Evolutionary conservation across 345 rosid species (phyloP).

Genomic region (Ceriops tagal): DNA sequence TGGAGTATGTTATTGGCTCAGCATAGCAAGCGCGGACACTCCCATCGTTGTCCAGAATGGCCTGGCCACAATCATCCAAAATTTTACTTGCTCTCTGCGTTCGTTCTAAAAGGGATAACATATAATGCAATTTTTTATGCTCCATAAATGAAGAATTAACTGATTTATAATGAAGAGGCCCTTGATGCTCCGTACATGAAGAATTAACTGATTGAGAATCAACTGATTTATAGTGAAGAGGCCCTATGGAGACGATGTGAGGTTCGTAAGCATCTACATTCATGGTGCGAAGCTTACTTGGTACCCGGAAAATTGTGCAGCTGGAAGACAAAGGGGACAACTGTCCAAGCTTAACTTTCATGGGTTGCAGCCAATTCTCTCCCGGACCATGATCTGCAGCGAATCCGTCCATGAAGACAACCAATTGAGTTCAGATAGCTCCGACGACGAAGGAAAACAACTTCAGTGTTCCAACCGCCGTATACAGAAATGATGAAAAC

Average conservation of each 20-base stretch:
- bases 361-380: background rate
- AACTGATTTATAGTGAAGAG: conserved; percentile 4
- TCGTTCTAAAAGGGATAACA: conserved; percentile 8
- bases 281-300: conserved; percentile 11
- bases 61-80: background rate
- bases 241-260: conserved; percentile 12
- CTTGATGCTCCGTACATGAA: background rate
- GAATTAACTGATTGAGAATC: background rate
- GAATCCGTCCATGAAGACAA: too few species aligned
- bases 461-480: too few species aligned
- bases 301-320: conserved; percentile 25
- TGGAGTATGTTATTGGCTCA: fast-evolving
- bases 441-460: too few species aligned
- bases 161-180: conserved; percentile 8
- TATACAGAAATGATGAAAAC: too few species aligned
- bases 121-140: background rate
- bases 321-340: conserved; percentile 13
- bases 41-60: background rate
- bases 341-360: background rate
- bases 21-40: conserved; percentile 1
- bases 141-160: background rate
- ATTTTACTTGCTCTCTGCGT: background rate
- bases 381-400: background rate
- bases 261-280: conserved; percentile 9
- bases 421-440: too few species aligned